Conservation (phyloP, 805 yeast species). For the Kazachstania viticola region DNA sequence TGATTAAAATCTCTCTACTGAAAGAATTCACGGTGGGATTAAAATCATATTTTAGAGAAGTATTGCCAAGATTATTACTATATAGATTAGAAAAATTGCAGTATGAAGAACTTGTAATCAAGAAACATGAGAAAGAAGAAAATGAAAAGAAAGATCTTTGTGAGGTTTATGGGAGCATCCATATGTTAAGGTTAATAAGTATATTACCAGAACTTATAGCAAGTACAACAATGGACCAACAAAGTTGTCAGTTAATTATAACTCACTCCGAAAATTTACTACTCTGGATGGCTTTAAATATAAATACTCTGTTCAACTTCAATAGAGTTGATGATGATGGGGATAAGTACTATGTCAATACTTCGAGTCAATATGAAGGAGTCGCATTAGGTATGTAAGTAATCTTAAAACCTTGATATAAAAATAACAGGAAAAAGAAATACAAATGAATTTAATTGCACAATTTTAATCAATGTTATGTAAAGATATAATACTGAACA, state of each 20-base stretch:
- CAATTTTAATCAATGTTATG: no score
- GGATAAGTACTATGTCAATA: conserved; percentile 19
- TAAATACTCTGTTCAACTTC: conserved; percentile 7
- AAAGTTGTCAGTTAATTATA: conserved; percentile 32
- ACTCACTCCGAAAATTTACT: conserved; percentile 19
- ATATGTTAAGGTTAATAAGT: conserved; percentile 64
- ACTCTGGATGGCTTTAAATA: conserved; percentile 17
- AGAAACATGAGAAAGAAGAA: conserved; percentile 6
- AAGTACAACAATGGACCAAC: conserved; percentile 71
- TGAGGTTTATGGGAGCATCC: conserved; percentile 68
- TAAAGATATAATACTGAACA: no score
- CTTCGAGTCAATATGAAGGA: conserved; percentile 27
- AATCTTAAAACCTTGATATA: no score
- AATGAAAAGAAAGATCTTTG: conserved; percentile 6
- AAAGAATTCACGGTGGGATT: conserved; percentile 66
- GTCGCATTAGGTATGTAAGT: conserved; percentile 23
- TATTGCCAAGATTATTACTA: conserved; percentile 30
- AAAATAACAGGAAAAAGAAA: no score
- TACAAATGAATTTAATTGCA: no score
- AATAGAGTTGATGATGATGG: conserved; percentile 3
- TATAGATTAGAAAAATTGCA: conserved; percentile 24
- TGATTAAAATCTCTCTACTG: conserved; percentile 34
- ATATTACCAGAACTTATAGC: conserved; percentile 75
- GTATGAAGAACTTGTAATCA: conserved; percentile 13
- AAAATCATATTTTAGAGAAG: conserved; percentile 58